phyloP scores from a whole-genome alignment of 768 basidiomycete species.

The Xanthoconium stramineum region DNA sequence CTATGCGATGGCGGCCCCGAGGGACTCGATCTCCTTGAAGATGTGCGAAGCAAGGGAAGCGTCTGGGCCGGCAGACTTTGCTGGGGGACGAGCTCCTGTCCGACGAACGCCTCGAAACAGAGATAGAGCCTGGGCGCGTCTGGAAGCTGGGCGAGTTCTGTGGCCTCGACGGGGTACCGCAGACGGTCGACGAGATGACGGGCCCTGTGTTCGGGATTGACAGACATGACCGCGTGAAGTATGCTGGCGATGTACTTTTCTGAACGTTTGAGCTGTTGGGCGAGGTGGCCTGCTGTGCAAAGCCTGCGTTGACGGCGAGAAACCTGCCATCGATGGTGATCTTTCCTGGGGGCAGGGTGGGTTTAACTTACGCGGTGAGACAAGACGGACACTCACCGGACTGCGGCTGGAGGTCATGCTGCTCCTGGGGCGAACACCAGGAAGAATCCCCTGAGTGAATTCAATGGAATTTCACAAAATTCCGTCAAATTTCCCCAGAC shows the following conservation, averaged over 20 bases:
- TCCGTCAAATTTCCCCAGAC: too few species aligned
- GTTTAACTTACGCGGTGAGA: not conserved
- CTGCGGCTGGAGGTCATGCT: slow-evolving; percentile 69
- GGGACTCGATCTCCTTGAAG: slow-evolving; percentile 59
- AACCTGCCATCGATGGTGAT: slow-evolving; percentile 59
- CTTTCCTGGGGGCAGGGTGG: slow-evolving; percentile 51
- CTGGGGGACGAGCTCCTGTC: slow-evolving; percentile 45
- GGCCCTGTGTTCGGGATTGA: too few species aligned
- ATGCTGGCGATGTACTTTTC: too few species aligned
- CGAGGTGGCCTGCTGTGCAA: slow-evolving; percentile 47
- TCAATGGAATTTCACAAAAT: too few species aligned
- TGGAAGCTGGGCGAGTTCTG: slow-evolving; percentile 44
- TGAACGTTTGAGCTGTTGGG: too few species aligned
- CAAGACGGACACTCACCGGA: slow-evolving; percentile 40
- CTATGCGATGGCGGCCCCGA: slow-evolving; percentile 51
- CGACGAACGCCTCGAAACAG: slow-evolving; percentile 54
- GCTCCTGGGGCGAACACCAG: slow-evolving; percentile 63
- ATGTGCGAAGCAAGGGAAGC: slow-evolving; percentile 51
- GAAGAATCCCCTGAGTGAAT: too few species aligned
- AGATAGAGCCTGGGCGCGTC: slow-evolving; percentile 47
- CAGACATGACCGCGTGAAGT: too few species aligned
- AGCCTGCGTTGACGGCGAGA: slow-evolving; percentile 72
- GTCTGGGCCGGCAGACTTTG: slow-evolving; percentile 34
- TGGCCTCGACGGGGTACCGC: slow-evolving; percentile 61
- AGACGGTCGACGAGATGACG: slow-evolving; percentile 70